Evolutionary conservation across 2,329 filamentous ascomycete species (phyloP), one percentile per base, ranked within the genome.

Genomic region (Pseudocercospora musae): DNA sequence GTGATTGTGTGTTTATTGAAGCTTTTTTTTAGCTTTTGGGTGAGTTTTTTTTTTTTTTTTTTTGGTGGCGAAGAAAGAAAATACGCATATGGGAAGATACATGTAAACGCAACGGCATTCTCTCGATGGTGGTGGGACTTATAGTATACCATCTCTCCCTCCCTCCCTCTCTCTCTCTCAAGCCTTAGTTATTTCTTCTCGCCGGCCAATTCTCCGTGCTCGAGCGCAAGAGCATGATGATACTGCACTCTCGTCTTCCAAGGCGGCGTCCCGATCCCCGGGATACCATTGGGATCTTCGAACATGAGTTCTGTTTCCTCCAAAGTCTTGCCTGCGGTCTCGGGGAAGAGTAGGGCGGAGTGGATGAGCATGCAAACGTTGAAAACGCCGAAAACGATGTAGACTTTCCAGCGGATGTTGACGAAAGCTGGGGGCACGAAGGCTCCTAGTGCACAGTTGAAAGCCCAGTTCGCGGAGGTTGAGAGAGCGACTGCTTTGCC

Each of bases 241-340:
- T 48, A 44, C 31, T 58, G 40, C 13, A 50, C 49, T n/a, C 31
- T 25, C 15, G 63, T 65, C 40, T 40, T 59, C 63, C 63, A 65
- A 1, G 63, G 59, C 21, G 82, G 83, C 1, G 80, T 72, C 0
- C 83, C 84, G 7, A 82, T 81, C 68, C 85, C 72, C 42, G 66
- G 69, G 49, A 73, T 69, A 21, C 74, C 74, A 13, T 69, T 66
- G 2, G 73, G 71, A 60, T 72, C 70, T 54, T 78, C 81, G 73
- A 93, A 93, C 66, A 92, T 87, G 13, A 85, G 85, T 67, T 90
- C 89, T 74, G 92, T 87, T 72, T 93, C 89, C 72, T 93, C 90
- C 0, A 93, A 84, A 0, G 88, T 89, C 76, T 87, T 90, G 11
- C 89, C 89, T 42, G 86, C 85, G 0, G 89, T 92, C 76, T 91